Conservation (phyloP, 192 early-diverging fungal genomes). For the Backusella liffmaniae region DNA sequence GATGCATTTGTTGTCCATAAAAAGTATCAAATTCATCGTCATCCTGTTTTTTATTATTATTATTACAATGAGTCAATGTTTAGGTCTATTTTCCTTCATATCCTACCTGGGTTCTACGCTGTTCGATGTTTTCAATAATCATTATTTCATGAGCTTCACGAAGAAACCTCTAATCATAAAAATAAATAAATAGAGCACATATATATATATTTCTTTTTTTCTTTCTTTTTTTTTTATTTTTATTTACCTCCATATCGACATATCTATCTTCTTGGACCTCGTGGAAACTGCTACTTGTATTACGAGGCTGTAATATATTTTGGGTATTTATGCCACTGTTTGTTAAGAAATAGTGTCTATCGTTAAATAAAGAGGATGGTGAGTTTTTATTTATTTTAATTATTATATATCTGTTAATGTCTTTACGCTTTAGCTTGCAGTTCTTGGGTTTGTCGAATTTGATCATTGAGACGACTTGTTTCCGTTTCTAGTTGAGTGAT, state of each 20-base stretch:
- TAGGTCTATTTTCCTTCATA: not conserved
- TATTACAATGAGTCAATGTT: not conserved
- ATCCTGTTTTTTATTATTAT: not conserved
- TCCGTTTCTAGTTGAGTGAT: not conserved
- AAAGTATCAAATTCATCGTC: not conserved
- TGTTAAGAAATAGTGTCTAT: slow-evolving; percentile 15
- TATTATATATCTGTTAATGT: not conserved
- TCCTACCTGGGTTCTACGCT: not conserved
- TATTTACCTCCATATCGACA: not conserved
- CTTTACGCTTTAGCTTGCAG: slow-evolving; percentile 11
- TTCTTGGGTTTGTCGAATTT: slow-evolving; percentile 4
- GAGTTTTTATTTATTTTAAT: not conserved
- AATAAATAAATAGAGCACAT: not conserved
- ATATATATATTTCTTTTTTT: too few relatives aligned
- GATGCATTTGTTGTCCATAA: not conserved
- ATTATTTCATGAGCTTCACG: slow-evolving; percentile 3
- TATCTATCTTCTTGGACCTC: not conserved
- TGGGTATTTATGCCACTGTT: slow-evolving; percentile 8
- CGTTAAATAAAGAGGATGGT: not conserved
- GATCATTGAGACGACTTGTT: slow-evolving; percentile 1
- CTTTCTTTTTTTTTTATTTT: too few relatives aligned
- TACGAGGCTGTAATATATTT: not conserved
- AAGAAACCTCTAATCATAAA: not conserved
- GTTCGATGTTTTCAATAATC: slow-evolving; percentile 1
- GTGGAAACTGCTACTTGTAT: not conserved